phyloP scores from a whole-genome alignment of 2,329 filamentous ascomycete species.

The Pseudocercospora crystallina region DNA sequence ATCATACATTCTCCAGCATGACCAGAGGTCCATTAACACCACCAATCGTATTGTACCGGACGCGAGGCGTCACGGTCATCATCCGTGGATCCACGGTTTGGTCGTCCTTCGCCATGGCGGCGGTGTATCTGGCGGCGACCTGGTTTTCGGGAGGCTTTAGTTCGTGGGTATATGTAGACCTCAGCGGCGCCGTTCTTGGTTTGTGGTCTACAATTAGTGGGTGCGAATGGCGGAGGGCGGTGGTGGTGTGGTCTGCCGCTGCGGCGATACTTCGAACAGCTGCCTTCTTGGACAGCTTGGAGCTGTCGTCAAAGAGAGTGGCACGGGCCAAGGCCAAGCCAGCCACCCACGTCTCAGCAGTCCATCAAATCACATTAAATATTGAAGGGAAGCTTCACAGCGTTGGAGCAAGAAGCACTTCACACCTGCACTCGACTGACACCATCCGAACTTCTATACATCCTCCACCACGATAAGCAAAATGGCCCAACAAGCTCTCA shows the following conservation, averaged over 20 bases:
- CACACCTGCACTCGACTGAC: too few relatives aligned
- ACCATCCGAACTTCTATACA: too few relatives aligned
- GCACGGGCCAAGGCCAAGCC: conserved; percentile 3
- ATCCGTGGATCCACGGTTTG: conserved; percentile 47
- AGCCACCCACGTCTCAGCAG: not conserved
- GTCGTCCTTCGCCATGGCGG: conserved; percentile 34
- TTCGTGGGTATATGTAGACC: too few relatives aligned
- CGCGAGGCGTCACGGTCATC: conserved; percentile 64
- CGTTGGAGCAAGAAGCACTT: too few relatives aligned
- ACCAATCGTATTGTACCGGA: conserved; percentile 97
- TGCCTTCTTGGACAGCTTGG: conserved; percentile 2
- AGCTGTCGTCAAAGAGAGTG: conserved; percentile 5
- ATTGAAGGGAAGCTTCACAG: not conserved
- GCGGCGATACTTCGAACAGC: conserved; percentile 1
- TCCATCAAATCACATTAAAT: not conserved
- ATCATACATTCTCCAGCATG: conserved; percentile 87
- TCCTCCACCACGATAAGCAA: too few relatives aligned
- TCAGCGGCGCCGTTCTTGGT: not conserved
- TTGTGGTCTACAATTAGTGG: not conserved
- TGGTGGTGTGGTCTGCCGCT: not conserved
- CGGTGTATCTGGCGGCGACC: conserved; percentile 8
- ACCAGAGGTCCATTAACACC: conserved; percentile 98
- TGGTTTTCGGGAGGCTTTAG: not conserved
- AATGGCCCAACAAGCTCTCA: not conserved
- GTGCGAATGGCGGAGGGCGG: not conserved